A percentile compares a stretch with the other conserved stretches of the same genome.
Conservation (phyloP, 2,329 filamentous ascomycete genomes). For the Aspergillus luchuensis region DNA sequence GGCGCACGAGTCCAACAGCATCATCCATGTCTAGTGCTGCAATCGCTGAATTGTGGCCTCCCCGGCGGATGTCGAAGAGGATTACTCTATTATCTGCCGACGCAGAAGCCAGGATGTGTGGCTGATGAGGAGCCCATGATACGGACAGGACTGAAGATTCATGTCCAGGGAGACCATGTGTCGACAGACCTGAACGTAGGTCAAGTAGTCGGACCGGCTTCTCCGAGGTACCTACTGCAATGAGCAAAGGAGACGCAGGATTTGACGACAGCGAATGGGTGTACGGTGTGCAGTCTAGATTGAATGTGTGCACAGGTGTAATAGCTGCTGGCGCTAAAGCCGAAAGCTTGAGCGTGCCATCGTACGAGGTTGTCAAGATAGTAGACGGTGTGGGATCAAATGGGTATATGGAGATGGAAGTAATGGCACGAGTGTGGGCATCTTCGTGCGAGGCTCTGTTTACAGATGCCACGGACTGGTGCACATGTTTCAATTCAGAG, state of each 20-base stretch:
- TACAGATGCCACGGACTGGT: constrained; percentile 53
- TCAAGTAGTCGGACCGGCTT: constrained; percentile 83
- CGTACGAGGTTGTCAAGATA: constrained; percentile 49
- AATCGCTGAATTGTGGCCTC: constrained; percentile 66
- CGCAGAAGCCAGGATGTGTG: constrained; percentile 79
- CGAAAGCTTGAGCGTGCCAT: constrained; percentile 50
- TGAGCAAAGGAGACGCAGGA: constrained; percentile 71
- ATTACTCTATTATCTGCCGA: constrained; percentile 82
- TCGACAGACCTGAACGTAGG: constrained; percentile 75
- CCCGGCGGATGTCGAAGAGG: constrained; percentile 84
- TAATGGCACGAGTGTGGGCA: constrained; percentile 50
- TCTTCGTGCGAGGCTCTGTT: constrained; percentile 39
- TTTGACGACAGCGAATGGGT: constrained; percentile 70
- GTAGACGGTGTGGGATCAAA: constrained; percentile 51
- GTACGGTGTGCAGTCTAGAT: constrained; percentile 50
- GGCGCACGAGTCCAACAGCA: constrained; percentile 63
- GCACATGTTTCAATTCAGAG: constrained; percentile 53
- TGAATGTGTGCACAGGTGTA: constrained; percentile 49
- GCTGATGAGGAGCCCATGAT: constrained; percentile 78
- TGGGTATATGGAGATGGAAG: constrained; percentile 51
- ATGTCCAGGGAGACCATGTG: constrained; percentile 71
- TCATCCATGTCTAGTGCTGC: constrained; percentile 84
- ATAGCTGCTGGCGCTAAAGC: constrained; percentile 42
- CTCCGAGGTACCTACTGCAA: constrained; percentile 86
- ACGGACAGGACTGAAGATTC: constrained; percentile 67